Evolutionary conservation across 768 basidiomycete species (phyloP), one percentile per base, ranked within the genome.

Genomic region (Tubosaeta sp.): DNA sequence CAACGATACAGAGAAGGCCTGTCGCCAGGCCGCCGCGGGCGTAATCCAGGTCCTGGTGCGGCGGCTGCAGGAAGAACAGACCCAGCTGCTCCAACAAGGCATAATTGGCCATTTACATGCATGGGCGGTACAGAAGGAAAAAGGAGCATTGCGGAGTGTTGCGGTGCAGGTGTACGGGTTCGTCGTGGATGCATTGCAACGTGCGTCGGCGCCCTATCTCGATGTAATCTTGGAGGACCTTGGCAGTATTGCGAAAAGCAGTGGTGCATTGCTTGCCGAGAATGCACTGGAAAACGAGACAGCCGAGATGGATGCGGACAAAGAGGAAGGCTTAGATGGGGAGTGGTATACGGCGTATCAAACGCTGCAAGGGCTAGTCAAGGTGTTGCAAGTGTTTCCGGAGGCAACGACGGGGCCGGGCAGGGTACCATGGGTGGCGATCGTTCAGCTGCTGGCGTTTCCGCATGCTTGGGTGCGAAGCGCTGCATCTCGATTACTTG

Each of bases 401-500:
- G 74, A 77, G 46, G 61, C 76, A 41, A 72, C 74, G 4, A 71
- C 65, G 2, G 67, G 78, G 34, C 70, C 73, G 9, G 75, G 74
- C 38, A 73, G 67, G 51, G 72, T 90, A 1, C 65, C 76, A 1
- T 95, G 94, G 93, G 59, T 70, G 10, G 63, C 74, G 1, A 75
- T 97, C 38, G 73, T 81, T 22, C 59, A 72, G 0, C 84, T 88
- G 60, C 79, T 97, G 4, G 74, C 88, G 3, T 97, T 86, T 71
- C 94, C 95, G 5, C 97, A 99, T 67, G 82, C 91, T 5, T 97
- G 95, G 95, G 93, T 97, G 0, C 85, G 95, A 38, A 83, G 82
- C 6, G 87, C 86, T 1, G 78, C 93, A 2, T 85, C 86, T 53
- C 78, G 91, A 50, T 74, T 93, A 12, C 66, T 97, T 3, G 91